Base-by-base conservation (phyloP, 2,329 filamentous ascomycete genomes). In the Magnaporthiopsis rhizophila region DNA sequence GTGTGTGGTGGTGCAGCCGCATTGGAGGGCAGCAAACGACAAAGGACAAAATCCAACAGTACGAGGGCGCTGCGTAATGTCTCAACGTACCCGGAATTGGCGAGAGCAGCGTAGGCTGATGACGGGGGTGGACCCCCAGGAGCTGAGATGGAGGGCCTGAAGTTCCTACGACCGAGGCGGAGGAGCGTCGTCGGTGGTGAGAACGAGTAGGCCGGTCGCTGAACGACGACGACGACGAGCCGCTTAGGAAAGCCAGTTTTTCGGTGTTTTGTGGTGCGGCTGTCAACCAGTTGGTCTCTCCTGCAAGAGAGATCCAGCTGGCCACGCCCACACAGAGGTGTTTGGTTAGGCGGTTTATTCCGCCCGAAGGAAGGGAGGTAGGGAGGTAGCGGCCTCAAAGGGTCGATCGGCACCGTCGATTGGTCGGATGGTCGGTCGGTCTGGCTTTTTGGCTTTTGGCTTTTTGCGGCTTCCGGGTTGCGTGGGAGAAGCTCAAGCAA, bases 161-260 rank as follows among this genome's bases (percentile, higher is more conserved):
- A 67, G 64, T 70, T 70, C 61, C 66, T 63, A 61, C 72, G 69
- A 70, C 69, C n/a, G 73, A 63, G 45, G 74, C 76, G 62, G 81
- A 80, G 65, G 81, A 83, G 73, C 79, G 79, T 70, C 81, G 76
- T 70, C 81, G 77, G 70, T 82, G 81, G 69, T 84, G 80, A 61
- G 78, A 78, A 65, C 76, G 76, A 64, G 74, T 71, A 66, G 80
- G 78, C 69, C 78, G 75, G 74, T 81, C 80, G 76, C 77, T 80
- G 70, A 79, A 80, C 70, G 82, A 83, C 74, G 84, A 85, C 66
- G 84, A 82, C 73, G 82, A 82, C 69, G 79, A 77, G 45, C 45
- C 45, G 45, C 21, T 60, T 60, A 60, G 32, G 32, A 60, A 60
- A 60, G 58, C 58, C 58, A 60, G 26, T 24, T 60, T 60, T 36